Base-by-base conservation (phyloP, 1,284 basidiomycete species). In the Tilletia setariae region DNA sequence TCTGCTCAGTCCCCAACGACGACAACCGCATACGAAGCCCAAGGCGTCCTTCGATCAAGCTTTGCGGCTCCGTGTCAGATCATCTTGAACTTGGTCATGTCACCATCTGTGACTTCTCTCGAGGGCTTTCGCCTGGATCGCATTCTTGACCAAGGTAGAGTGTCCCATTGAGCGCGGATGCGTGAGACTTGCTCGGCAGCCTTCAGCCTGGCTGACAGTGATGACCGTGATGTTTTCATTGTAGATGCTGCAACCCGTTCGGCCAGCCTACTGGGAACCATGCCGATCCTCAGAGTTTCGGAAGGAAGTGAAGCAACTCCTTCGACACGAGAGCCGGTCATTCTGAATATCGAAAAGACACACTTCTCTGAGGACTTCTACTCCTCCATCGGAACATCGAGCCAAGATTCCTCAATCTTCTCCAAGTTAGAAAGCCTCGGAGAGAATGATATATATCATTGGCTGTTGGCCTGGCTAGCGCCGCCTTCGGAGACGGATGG, bases 371-470 rank as follows among this genome's bases (percentile, higher is more conserved):
- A 69, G 2, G 32, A 46, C 2, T 76, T 80, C 42, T 72, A 68
- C n/a, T n/a, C 23, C 2, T 13, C 64, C 44, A 66, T 66, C 44
- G 64, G 56, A 56, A 15, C 32, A 25, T 19, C 30, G 32, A 11
- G 11, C 11, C 35, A 40, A 11, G 11, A 4, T 4, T 11, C 35
- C 35, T 15, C n/a, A 9, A 23, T 19, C 8, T 43, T 66, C 11
- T 15, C 32, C 30, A 56, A 53, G 19, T 44, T 79, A 4, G 65
- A 32, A 23, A 49, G 53, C 9, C 71, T 82, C 1, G 80, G 79
- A 3, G 75, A 78, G 43, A 82, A 82, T 63, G 80, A 82, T 67
- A 72, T 81, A 42, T 82, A 81, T 66, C 76, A 74, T 3, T 82
- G 80, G 80, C 66, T 80, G 0, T 69, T 81, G 8, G 80, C 73